Base-by-base conservation (phyloP, 1,284 basidiomycete species). In the Leccinum pachyderme region DNA sequence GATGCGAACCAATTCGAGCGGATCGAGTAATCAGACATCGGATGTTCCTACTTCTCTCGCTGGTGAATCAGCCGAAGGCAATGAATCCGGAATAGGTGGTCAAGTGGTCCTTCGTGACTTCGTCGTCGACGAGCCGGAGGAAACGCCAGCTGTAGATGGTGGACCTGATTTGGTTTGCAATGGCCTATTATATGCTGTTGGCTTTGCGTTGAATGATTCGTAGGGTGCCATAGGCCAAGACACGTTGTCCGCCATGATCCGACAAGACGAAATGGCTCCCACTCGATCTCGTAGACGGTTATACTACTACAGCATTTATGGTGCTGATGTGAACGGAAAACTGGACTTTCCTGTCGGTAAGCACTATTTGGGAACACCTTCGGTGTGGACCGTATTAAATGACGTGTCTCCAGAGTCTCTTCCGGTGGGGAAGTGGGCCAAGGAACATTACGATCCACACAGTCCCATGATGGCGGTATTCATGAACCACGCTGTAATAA, bases 401-500 rank as follows among this genome's bases (percentile, higher is more conserved):
- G 12, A 62, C 48, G 24, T 48, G 45, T 53, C 37, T 48, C 37
- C 60, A 89, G 87, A 89, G 60, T 71, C 76, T 52, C 50, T 78
- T 4, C 76, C 77, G 24, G 80, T 89, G 52, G 83, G 82, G 12
- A 75, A 69, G 57, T 89, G 83, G 84, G 73, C 80, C 24, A 82
- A 79, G 63, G 73, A 68, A 24, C 71, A 79, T 41, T 88, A 79
- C 61, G 83, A 83, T 27, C 58, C 76, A 45, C 77, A 69, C 54
- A 84, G 83, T 64, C 73, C 73, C 47, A 73, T 85, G 51, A 80
- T 83, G 41, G 84, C 87, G n/a, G 69, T 81, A 24, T 86, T 86
- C 67, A 79, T 89, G 77, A 79, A 80, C 6, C 86, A 89, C 68
- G 86, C 85, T 39, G 73, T 89, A 41, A 73, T 87, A 55, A 89